Evolutionary conservation across 306 rosid species (phyloP).

Genomic region (Inga laurina): DNA sequence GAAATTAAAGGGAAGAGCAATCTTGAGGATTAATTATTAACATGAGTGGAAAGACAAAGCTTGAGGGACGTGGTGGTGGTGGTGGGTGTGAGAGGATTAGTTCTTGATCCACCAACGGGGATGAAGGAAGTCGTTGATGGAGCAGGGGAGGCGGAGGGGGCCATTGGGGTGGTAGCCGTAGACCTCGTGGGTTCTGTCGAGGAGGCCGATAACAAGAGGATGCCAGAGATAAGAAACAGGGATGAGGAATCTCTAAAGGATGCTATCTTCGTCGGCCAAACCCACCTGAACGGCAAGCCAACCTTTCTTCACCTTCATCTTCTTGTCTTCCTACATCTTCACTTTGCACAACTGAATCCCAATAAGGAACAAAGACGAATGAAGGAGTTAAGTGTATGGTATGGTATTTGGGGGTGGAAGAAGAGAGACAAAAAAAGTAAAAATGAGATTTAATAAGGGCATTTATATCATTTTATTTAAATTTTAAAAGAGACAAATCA

Average conservation of each 20-base stretch:
- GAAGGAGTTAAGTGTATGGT: neutral
- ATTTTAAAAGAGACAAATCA: no score
- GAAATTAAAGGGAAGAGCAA: neutral
- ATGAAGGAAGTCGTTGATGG: constrained; percentile 65
- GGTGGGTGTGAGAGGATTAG: constrained; percentile 37
- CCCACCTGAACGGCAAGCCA: constrained; percentile 71
- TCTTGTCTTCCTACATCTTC: constrained; percentile 45
- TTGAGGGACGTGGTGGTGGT: constrained; percentile 42
- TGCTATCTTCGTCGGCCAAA: constrained; percentile 53
- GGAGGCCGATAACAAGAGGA: constrained; percentile 59
- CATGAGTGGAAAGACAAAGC: constrained; percentile 60
- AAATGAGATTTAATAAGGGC: no score
- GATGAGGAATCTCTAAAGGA: constrained; percentile 48
- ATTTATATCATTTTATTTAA: no score
- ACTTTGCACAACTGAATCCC: neutral
- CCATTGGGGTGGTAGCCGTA: constrained; percentile 76
- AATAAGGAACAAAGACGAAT: neutral
- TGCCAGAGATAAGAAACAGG: constrained; percentile 69
- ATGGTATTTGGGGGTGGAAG: no score
- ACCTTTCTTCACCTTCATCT: constrained; percentile 79
- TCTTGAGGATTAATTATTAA: neutral
- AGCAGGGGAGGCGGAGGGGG: constrained; percentile 70
- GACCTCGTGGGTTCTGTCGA: constrained; percentile 61
- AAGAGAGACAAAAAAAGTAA: neutral
- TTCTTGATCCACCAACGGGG: constrained; percentile 65